Evolutionary conservation across 2,329 filamentous ascomycete genomes (phyloP).

Genomic region (Chaetomiaceae sp.): DNA sequence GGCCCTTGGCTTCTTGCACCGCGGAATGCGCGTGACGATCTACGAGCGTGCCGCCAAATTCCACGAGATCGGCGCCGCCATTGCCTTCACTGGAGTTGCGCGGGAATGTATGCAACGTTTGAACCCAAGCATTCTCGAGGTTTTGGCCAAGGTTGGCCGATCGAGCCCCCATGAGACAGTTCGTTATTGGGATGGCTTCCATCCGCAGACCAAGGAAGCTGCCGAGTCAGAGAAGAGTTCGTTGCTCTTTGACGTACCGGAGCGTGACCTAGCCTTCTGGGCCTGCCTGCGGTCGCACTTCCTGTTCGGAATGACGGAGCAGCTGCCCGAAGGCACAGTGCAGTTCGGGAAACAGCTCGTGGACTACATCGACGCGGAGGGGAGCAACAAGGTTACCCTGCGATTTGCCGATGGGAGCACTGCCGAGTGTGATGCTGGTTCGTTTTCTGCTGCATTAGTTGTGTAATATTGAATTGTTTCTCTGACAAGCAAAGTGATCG

Average conservation of each 20-base stretch:
- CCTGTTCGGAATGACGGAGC: conserved; percentile 30
- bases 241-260: too few species aligned
- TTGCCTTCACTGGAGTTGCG: conserved; percentile 43
- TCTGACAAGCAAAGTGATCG: conserved; percentile 43
- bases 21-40: conserved; percentile 35
- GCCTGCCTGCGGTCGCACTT: conserved; percentile 35
- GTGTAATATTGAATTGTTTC: too few species aligned
- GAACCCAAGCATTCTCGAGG: conserved; percentile 31
- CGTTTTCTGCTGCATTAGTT: too few species aligned
- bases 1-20: conserved; percentile 38
- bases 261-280: too few species aligned
- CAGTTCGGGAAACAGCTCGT: conserved; percentile 30
- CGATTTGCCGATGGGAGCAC: conserved; percentile 32
- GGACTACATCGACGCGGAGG: conserved; percentile 22
- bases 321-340: conserved; percentile 25
- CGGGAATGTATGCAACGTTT: conserved; percentile 37
- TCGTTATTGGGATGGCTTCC: too few species aligned
- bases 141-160: conserved; percentile 29
- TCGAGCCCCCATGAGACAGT: too few species aligned
- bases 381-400: conserved; percentile 26
- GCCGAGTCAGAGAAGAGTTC: too few species aligned
- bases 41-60: conserved; percentile 40
- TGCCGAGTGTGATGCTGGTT: conserved; percentile 32
- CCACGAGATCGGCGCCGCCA: conserved; percentile 43
- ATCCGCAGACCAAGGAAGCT: too few species aligned